Conservation (phyloP, 1,284 basidiomycete genomes). For the Wallemia hederae region DNA sequence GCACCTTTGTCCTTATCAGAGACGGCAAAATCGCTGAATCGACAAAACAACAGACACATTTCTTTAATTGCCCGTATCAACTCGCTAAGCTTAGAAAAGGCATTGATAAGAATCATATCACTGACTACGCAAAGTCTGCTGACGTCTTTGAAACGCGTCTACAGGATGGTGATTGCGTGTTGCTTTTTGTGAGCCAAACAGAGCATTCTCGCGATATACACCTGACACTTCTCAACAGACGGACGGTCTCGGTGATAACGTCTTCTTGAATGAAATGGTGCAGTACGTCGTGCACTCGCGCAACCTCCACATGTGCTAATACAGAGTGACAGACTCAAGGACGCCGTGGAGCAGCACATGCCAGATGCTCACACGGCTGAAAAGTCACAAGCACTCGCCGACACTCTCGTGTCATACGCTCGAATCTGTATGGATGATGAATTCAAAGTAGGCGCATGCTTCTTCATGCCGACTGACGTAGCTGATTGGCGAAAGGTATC, state of each 20-base stretch:
- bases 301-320: neutral
- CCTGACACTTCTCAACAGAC: constrained; percentile 12
- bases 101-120: constrained; percentile 2
- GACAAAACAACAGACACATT: constrained; percentile 9
- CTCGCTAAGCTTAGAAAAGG: constrained; percentile 9
- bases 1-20: constrained; percentile 15
- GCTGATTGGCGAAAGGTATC: constrained; percentile 12
- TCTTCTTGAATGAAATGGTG: constrained; percentile 17
- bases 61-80: constrained; percentile 13
- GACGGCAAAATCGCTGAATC: constrained; percentile 6
- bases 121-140: constrained; percentile 7
- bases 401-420: constrained; percentile 19
- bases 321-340: neutral
- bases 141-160: constrained; percentile 6
- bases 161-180: constrained; percentile 15
- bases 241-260: constrained; percentile 26
- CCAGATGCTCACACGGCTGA: constrained; percentile 11
- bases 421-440: constrained; percentile 17
- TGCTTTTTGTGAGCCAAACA: constrained; percentile 2
- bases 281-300: neutral
- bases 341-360: neutral
- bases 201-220: neutral
- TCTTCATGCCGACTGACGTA: neutral
- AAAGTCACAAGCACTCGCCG: constrained; percentile 16
- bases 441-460: constrained; percentile 9